Evolutionary conservation across 441 rosid genomes (phyloP).

Genomic region (Cnidoscolus chayamansa): DNA sequence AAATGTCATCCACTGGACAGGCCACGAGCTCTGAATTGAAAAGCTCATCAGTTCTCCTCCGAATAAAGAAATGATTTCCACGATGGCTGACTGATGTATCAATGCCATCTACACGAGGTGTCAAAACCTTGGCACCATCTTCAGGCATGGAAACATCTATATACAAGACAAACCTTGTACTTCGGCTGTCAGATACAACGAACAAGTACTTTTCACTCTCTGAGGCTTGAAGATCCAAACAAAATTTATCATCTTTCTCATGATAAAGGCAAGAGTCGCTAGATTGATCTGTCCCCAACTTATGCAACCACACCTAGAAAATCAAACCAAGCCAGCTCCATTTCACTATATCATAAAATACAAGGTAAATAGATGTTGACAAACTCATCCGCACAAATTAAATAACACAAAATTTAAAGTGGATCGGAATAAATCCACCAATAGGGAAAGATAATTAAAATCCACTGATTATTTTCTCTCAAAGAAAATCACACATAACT

Average conservation of each 20-base stretch:
- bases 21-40: conserved; percentile 80
- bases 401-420: too few relatives aligned
- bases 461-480: too few relatives aligned
- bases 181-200: conserved; percentile 70
- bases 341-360: background rate
- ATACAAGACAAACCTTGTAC: conserved; percentile 61
- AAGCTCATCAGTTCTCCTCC: conserved; percentile 60
- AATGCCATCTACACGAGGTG: conserved; percentile 70
- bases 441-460: too few relatives aligned
- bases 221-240: conserved; percentile 61
- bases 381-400: too few relatives aligned
- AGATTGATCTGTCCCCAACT: conserved; percentile 67
- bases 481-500: too few relatives aligned
- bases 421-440: too few relatives aligned
- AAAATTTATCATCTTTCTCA: conserved; percentile 84
- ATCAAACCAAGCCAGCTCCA: conserved; percentile 23
- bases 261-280: conserved; percentile 73
- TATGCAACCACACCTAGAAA: conserved; percentile 82
- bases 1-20: conserved; percentile 55
- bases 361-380: background rate
- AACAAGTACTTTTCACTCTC: conserved; percentile 70
- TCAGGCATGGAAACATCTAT: conserved; percentile 62
- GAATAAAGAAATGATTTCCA: conserved; percentile 76
- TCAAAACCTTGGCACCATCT: conserved; percentile 68
- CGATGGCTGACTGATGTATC: conserved; percentile 68